A percentile compares a stretch with the other conserved stretches of the same genome.
Evolutionary conservation across 345 rosid genomes (phyloP).

Genomic region (Draba incana): DNA sequence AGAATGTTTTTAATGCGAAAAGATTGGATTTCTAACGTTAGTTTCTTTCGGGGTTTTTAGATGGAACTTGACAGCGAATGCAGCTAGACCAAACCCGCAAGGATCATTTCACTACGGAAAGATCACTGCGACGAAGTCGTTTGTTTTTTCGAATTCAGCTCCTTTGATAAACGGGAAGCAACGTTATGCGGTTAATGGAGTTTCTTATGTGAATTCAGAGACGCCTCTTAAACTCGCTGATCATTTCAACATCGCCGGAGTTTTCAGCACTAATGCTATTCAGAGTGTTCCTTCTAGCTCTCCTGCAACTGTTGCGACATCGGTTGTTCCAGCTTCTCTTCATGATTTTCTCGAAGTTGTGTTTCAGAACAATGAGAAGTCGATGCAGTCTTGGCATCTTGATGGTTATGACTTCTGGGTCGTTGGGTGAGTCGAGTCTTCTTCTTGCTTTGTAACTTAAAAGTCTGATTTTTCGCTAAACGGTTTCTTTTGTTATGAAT

Average conservation of each 20-base stretch:
- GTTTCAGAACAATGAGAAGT: conserved; percentile 71
- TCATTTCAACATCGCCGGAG: conserved; percentile 66
- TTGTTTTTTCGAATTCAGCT: conserved; percentile 70
- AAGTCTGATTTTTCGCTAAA: not conserved
- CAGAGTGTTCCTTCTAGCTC: conserved; percentile 58
- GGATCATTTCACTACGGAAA: conserved; percentile 90
- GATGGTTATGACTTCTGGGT: conserved; percentile 97
- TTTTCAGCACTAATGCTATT: conserved; percentile 57
- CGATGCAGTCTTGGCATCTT: conserved; percentile 90
- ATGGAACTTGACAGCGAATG: conserved; percentile 88
- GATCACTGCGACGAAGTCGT: conserved; percentile 55
- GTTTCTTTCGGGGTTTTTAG: conserved; percentile 15
- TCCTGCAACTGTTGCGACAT: conserved; percentile 57
- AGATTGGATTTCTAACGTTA: not conserved
- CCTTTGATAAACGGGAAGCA: conserved; percentile 76
- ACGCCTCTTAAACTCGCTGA: conserved; percentile 93
- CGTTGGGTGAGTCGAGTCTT: conserved; percentile 64
- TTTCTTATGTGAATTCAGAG: conserved; percentile 72
- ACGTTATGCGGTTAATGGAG: conserved; percentile 79
- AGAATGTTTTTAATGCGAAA: not conserved
- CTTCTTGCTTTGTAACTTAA: not conserved
- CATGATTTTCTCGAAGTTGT: conserved; percentile 77
- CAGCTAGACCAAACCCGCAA: conserved; percentile 98
- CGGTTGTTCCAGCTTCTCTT: conserved; percentile 58
- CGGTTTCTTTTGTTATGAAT: conserved; percentile 6